Evolutionary conservation across 805 yeast species (phyloP).

Genomic region (Lachancea dasiensis): DNA sequence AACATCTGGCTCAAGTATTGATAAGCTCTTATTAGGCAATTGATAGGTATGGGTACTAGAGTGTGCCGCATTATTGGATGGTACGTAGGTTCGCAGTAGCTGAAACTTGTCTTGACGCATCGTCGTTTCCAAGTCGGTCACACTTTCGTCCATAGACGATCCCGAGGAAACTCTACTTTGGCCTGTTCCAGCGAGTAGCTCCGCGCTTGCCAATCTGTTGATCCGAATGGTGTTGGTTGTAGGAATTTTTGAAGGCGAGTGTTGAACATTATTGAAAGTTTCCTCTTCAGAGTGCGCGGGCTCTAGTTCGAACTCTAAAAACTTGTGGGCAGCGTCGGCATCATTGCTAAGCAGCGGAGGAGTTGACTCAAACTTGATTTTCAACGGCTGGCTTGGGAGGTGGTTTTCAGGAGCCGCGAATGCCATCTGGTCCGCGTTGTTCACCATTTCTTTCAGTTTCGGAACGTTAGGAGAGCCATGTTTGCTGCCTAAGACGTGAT

Average conservation of each 20-base stretch:
- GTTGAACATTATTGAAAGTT: conserved; percentile 7
- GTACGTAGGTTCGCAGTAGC: conserved; percentile 12
- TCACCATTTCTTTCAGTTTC: conserved; percentile 18
- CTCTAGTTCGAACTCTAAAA: conserved; percentile 12
- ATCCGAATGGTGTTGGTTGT: conserved; percentile 23
- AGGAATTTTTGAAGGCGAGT: conserved; percentile 26
- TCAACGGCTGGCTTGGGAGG: conserved; percentile 5
- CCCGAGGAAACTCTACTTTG: conserved; percentile 24
- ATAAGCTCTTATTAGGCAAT: conserved; percentile 6
- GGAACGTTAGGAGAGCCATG: conserved; percentile 9
- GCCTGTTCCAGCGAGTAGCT: conserved; percentile 11
- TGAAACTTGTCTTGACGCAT: conserved; percentile 16
- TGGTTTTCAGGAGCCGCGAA: not conserved
- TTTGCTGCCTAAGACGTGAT: conserved; percentile 14
- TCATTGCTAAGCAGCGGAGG: conserved; percentile 19
- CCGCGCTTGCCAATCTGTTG: conserved; percentile 16
- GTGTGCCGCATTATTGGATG: not conserved
- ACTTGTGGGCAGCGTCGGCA: conserved; percentile 1
- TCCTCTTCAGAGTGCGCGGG: conserved; percentile 10
- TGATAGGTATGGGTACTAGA: conserved; percentile 6
- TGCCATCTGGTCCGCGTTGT: conserved; percentile 6
- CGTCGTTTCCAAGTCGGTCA: conserved; percentile 18
- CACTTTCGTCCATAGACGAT: conserved; percentile 22
- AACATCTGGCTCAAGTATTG: conserved; percentile 4
- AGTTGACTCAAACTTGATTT: conserved; percentile 21